phyloP scores from a whole-genome alignment of 208 protist genomes.

The Porcisia hertigi region DNA sequence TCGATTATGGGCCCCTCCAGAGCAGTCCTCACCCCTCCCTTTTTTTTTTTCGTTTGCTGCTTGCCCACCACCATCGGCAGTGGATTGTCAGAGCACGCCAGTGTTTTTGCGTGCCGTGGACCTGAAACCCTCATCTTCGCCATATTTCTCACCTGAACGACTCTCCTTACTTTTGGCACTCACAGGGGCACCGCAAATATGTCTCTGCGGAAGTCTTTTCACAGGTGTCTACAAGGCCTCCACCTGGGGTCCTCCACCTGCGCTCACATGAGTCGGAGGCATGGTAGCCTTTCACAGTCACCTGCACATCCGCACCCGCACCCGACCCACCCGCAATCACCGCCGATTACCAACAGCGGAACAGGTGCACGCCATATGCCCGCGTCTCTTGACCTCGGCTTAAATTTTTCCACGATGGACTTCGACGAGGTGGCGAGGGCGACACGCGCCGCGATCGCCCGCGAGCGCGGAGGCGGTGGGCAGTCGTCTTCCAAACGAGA shows the following conservation, averaged over 20 bases:
- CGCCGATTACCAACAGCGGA: neutral
- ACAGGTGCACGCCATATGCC: neutral
- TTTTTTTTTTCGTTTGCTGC: too few species aligned
- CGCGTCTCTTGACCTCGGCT: constrained; percentile 32
- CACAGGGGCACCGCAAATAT: neutral
- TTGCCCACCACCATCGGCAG: too few species aligned
- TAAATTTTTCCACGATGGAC: constrained; percentile 67
- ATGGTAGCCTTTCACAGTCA: constrained; percentile 7
- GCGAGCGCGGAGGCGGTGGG: constrained; percentile 11
- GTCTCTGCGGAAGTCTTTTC: neutral
- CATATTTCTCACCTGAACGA: neutral
- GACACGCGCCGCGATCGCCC: constrained; percentile 40
- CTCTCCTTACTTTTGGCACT: neutral
- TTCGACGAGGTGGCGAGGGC: constrained; percentile 47
- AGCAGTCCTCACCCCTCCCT: too few species aligned
- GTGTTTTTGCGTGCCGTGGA: too few species aligned
- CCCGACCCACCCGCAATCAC: neutral
- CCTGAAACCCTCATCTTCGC: neutral
- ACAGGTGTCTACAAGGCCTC: constrained; percentile 6
- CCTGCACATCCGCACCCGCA: neutral
- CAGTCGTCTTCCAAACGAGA: constrained; percentile 6
- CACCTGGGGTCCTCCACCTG: constrained; percentile 5
- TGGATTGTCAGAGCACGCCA: too few species aligned
- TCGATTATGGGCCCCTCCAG: too few species aligned
- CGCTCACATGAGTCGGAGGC: constrained; percentile 17